phyloP scores from a whole-genome alignment of 169 alveolate genomes.

The Plasmodium gaboni region DNA sequence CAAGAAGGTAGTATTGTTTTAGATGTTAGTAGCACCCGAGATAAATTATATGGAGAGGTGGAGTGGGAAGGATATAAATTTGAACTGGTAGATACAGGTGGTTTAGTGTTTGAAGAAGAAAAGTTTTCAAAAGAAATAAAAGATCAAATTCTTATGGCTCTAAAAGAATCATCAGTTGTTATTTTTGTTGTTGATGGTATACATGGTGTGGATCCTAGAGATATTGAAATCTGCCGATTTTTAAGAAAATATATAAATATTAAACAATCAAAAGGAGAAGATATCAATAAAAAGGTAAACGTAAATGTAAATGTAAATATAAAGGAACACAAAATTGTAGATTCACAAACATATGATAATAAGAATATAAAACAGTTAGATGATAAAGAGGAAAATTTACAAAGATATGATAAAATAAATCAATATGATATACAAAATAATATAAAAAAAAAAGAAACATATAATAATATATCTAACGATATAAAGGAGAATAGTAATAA shows the following conservation, averaged over 20 bases:
- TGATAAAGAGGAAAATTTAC: neutral
- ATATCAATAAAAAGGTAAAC: neutral
- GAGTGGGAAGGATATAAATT: conserved; percentile 86
- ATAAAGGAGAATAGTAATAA: neutral
- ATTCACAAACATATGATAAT: neutral
- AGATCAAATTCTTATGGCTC: conserved; percentile 56
- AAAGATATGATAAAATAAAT: neutral
- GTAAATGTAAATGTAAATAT: neutral
- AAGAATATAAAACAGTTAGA: neutral
- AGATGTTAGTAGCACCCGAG: conserved; percentile 85
- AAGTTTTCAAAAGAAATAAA: conserved; percentile 79
- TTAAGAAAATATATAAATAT: conserved; percentile 61
- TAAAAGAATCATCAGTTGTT: conserved; percentile 82
- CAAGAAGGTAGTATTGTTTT: conserved; percentile 86
- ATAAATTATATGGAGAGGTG: conserved; percentile 82
- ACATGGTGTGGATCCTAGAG: conserved; percentile 86
- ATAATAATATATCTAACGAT: neutral
- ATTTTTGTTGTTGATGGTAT: conserved; percentile 85
- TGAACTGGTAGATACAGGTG: conserved; percentile 86
- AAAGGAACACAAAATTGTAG: neutral
- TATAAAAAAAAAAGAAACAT: neutral
- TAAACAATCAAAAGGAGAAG: neutral
- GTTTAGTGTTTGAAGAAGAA: conserved; percentile 79
- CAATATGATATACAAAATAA: neutral
- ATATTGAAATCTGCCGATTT: conserved; percentile 77